These are phyloP conservation scores for Mycena epipterygia DNA, from an alignment of 768 basidiomycete genomes.

Conservation along the genomic window DNA sequence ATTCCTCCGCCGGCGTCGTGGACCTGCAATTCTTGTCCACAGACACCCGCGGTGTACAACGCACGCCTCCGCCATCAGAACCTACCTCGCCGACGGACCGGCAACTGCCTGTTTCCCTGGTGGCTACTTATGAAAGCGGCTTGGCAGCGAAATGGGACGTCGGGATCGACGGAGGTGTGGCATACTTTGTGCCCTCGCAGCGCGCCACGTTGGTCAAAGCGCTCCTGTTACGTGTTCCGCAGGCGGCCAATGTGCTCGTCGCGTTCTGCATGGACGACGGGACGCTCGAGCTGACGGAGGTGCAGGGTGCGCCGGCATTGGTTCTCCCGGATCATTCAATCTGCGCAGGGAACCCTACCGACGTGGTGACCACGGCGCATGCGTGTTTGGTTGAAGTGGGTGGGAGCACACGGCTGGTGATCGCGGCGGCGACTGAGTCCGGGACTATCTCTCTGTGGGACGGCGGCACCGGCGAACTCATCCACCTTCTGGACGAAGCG, in stretches of 20 bases:
- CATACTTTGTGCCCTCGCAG: constrained; percentile 60
- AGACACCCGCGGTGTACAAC: constrained; percentile 19
- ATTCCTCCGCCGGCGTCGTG: constrained; percentile 63
- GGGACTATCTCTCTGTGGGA: constrained; percentile 87
- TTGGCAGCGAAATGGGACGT: constrained; percentile 68
- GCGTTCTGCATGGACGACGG: constrained; percentile 79
- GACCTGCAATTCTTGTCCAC: constrained; percentile 64
- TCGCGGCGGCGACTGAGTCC: constrained; percentile 73
- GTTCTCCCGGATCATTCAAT: constrained; percentile 63
- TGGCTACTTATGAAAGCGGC: constrained; percentile 74
- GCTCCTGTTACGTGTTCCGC: constrained; percentile 62
- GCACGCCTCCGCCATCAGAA: constrained; percentile 45
- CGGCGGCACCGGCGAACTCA: constrained; percentile 70
- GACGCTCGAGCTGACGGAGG: constrained; percentile 71
- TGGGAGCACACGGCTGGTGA: constrained; percentile 63
- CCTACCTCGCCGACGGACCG: constrained; percentile 47
- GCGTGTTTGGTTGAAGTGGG: constrained; percentile 66
- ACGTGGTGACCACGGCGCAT: constrained; percentile 67
- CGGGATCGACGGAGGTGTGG: constrained; percentile 45
- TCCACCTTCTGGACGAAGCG: constrained; percentile 71
- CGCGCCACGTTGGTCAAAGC: constrained; percentile 60
- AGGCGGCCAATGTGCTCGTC: constrained; percentile 62
- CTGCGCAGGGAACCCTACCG: constrained; percentile 69
- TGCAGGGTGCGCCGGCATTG: constrained; percentile 57
- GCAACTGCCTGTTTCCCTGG: constrained; percentile 45